phyloP scores from a whole-genome alignment of 2,329 filamentous ascomycete species.

The Beauveria brongniartii region DNA sequence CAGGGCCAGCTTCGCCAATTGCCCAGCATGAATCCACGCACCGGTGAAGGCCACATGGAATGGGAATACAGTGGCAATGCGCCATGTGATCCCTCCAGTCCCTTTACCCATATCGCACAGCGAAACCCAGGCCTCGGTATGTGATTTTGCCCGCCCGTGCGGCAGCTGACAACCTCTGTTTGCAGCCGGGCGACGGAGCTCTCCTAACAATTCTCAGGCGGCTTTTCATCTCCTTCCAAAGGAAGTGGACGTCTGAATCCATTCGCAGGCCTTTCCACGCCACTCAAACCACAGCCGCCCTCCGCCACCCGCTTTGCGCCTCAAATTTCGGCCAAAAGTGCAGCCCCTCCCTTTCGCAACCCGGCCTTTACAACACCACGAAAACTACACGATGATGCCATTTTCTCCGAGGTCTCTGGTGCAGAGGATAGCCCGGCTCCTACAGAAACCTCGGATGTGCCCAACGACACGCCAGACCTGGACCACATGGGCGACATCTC shows the following conservation, averaged over 20 bases:
- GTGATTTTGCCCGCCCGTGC: slow-evolving; percentile 15
- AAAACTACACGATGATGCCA: slow-evolving; percentile 44
- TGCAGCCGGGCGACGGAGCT: background rate
- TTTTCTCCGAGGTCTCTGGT: slow-evolving; percentile 47
- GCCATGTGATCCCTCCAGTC: slow-evolving; percentile 52
- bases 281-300: slow-evolving; percentile 32
- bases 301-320: slow-evolving; percentile 40
- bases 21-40: slow-evolving; percentile 42
- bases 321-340: slow-evolving; percentile 31
- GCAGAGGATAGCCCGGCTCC: slow-evolving; percentile 53
- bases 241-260: slow-evolving; percentile 24
- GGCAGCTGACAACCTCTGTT: background rate
- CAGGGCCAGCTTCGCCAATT: background rate
- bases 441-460: slow-evolving; percentile 48
- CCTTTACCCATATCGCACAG: slow-evolving; percentile 47
- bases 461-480: slow-evolving; percentile 43
- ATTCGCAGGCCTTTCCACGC: slow-evolving; percentile 30
- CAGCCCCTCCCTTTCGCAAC: slow-evolving; percentile 50
- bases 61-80: slow-evolving; percentile 55
- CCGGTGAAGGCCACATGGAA: slow-evolving; percentile 56
- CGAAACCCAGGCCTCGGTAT: slow-evolving; percentile 33
- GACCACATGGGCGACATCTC: slow-evolving; percentile 36
- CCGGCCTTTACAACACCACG: slow-evolving; percentile 58
- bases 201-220: slow-evolving; percentile 15
- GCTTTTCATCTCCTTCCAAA: slow-evolving; percentile 31